Conservation (phyloP, 371 early-diverging fungal species). For the Phascolomyces articulosus region DNA sequence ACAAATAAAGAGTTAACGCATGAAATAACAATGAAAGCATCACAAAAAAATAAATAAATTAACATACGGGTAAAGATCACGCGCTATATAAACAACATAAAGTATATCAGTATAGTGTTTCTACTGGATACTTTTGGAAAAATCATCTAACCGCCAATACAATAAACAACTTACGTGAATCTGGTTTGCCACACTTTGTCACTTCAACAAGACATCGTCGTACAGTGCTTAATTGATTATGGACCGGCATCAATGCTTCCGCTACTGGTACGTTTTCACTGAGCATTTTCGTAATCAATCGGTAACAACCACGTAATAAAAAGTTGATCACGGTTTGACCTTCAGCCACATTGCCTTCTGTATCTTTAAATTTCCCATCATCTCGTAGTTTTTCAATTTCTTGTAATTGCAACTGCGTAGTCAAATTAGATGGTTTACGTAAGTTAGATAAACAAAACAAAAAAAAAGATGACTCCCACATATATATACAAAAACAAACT, state of each 20-base stretch:
- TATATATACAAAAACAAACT: too few relatives aligned
- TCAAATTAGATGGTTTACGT: not conserved
- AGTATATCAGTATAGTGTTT: not conserved
- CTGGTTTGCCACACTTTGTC: constrained; percentile 80
- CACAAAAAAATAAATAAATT: not conserved
- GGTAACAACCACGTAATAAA: constrained; percentile 86
- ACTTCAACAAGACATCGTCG: constrained; percentile 83
- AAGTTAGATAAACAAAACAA: not conserved
- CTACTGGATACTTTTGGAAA: too few relatives aligned
- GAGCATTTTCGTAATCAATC: constrained; percentile 82
- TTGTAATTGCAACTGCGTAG: constrained; percentile 59
- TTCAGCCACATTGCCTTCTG: constrained; percentile 60
- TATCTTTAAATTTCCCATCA: constrained; percentile 77
- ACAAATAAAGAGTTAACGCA: not conserved
- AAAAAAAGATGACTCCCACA: not conserved
- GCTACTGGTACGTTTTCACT: constrained; percentile 87
- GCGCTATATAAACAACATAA: constrained; percentile 31
- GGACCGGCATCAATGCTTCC: constrained; percentile 82
- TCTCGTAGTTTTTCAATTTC: constrained; percentile 71
- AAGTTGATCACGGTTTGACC: constrained; percentile 83
- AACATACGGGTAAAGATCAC: constrained; percentile 81
- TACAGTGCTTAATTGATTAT: constrained; percentile 85
- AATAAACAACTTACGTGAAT: constrained; percentile 53
- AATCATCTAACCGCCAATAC: too few relatives aligned
- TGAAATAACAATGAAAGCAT: not conserved